Conservation (phyloP, 2,329 filamentous ascomycete genomes). For the Paraconiothyrium brasiliense region DNA sequence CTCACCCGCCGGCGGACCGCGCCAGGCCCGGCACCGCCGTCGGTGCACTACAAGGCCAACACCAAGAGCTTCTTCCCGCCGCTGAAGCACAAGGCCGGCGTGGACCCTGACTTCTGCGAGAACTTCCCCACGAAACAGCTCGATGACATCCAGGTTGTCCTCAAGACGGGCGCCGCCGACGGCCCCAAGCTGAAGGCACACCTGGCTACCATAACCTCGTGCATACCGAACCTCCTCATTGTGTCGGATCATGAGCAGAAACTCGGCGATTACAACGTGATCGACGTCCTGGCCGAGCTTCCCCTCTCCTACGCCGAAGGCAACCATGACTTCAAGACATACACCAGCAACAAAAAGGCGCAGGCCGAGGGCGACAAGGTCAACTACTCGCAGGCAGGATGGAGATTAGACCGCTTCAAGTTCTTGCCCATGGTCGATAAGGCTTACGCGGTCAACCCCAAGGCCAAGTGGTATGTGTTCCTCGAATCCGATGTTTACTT, state of each 20-base stretch:
- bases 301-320: conserved; percentile 54
- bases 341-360: conserved; percentile 56
- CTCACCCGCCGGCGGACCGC: conserved; percentile 34
- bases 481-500: conserved; percentile 51
- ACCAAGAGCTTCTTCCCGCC: conserved; percentile 51
- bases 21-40: conserved; percentile 23
- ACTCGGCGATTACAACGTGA: conserved; percentile 60
- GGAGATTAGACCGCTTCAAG: conserved; percentile 68
- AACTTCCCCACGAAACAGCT: conserved; percentile 53
- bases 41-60: conserved; percentile 36
- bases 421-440: conserved; percentile 66
- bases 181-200: conserved; percentile 56
- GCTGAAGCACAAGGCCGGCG: conserved; percentile 39
- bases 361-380: conserved; percentile 48
- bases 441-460: conserved; percentile 52
- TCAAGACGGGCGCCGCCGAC: conserved; percentile 62
- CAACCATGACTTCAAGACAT: conserved; percentile 63
- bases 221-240: conserved; percentile 64
- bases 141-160: conserved; percentile 56
- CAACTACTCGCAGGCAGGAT: conserved; percentile 61
- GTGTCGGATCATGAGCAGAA: conserved; percentile 68
- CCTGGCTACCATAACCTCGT: conserved; percentile 63
- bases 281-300: conserved; percentile 59
- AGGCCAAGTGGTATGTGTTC: conserved; percentile 52
- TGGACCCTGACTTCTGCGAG: conserved; percentile 50